Conservation (phyloP, 495 filamentous ascomycete genomes). For the Aspergillus carlsbadensis region DNA sequence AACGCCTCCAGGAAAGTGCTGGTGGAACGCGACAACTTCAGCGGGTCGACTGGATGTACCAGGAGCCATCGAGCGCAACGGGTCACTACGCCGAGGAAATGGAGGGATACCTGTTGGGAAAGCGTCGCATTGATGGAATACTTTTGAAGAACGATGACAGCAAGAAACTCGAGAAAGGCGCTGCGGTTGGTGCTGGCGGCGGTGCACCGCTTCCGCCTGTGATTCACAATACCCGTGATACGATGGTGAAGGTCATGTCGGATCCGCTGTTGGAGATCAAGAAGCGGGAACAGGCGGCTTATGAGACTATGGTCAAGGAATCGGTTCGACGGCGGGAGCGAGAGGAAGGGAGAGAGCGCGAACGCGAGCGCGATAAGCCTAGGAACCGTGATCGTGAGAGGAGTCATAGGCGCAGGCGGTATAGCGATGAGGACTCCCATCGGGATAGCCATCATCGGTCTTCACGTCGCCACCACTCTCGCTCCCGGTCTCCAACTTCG, state of each 20-base stretch:
- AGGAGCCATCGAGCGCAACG: slow-evolving; percentile 76
- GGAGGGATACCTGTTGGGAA: slow-evolving; percentile 91
- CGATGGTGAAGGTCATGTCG: slow-evolving; percentile 77
- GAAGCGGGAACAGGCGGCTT: slow-evolving; percentile 86
- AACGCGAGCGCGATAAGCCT: slow-evolving; percentile 13
- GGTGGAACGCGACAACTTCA: slow-evolving; percentile 73
- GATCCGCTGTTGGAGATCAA: slow-evolving; percentile 92
- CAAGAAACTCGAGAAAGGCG: slow-evolving; percentile 78
- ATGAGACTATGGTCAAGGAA: slow-evolving; percentile 86
- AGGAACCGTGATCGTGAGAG: slow-evolving; percentile 21
- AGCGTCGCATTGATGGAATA: slow-evolving; percentile 78
- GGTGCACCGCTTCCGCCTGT: slow-evolving; percentile 60
- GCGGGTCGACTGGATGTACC: slow-evolving; percentile 97
- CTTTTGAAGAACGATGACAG: slow-evolving; percentile 81
- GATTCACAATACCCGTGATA: slow-evolving; percentile 62
- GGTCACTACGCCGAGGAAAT: slow-evolving; percentile 85
- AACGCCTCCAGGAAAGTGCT: slow-evolving; percentile 83
- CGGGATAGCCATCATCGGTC: slow-evolving; percentile 24
- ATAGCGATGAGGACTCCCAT: slow-evolving; percentile 33
- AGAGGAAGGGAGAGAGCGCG: slow-evolving; percentile 21
- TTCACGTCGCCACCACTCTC: slow-evolving; percentile 35
- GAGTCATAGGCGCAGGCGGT: slow-evolving; percentile 24
- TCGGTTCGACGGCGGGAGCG: slow-evolving; percentile 52
- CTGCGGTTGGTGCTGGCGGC: slow-evolving; percentile 63
- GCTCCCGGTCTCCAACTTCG: slow-evolving; percentile 32